A percentile compares a stretch with the other conserved stretches of the same genome.
Conservation (phyloP, 495 filamentous ascomycete genomes). For the Letharia lupina region DNA sequence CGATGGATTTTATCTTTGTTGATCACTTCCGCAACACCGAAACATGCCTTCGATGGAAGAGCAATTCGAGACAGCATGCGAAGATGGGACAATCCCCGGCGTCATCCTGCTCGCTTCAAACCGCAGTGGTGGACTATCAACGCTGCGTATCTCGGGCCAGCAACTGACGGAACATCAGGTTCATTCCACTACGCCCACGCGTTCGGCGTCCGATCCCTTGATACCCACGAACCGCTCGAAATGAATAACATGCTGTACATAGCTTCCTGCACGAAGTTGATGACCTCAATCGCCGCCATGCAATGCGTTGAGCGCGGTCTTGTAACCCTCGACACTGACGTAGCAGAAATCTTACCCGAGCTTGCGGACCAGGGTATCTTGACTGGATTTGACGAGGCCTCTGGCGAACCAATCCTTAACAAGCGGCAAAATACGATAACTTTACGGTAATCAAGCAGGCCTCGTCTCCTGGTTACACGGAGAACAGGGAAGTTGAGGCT, state of each 20-base stretch:
- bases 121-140: neutral
- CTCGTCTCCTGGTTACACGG: neutral
- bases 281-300: constrained; percentile 39
- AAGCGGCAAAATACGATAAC: neutral
- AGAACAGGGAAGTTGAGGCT: neutral
- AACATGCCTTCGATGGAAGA: neutral
- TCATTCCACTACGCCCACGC: constrained; percentile 13
- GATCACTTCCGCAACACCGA: neutral
- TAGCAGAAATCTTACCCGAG: constrained; percentile 36
- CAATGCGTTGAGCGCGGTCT: constrained; percentile 43
- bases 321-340: constrained; percentile 35
- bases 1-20: too few relatives aligned
- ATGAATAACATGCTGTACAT: constrained; percentile 1
- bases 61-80: constrained; percentile 1
- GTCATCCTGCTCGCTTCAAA: constrained; percentile 4
- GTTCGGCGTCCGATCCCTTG: constrained; percentile 14
- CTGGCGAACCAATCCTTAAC: constrained; percentile 14
- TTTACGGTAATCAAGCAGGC: neutral
- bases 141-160: too few relatives aligned
- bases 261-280: constrained; percentile 30
- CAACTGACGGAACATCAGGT: neutral
- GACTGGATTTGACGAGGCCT: constrained; percentile 25
- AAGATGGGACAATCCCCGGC: constrained; percentile 8
- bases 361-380: constrained; percentile 34
- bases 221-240: neutral